These are phyloP conservation scores for Kwoniella bestiolae DNA, from an alignment of 768 basidiomycete genomes.

Conservation along the genomic window DNA sequence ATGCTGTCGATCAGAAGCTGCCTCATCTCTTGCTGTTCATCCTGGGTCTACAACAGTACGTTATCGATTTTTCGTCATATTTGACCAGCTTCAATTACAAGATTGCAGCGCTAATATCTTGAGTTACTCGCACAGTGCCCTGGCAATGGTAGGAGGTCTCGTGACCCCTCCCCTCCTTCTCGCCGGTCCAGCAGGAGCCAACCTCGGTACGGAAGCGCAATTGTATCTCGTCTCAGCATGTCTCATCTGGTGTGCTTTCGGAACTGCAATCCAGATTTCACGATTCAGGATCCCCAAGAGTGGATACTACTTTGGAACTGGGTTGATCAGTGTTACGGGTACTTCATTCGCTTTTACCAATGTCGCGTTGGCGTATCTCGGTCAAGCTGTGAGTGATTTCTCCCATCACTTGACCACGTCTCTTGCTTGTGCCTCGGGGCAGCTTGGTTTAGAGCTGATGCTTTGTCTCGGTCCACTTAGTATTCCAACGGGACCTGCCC, in stretches of 20 bases:
- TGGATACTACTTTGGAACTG: conserved; percentile 32
- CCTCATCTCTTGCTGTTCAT: conserved; percentile 35
- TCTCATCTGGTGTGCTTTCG: conserved; percentile 35
- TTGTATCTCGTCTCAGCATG: conserved; percentile 37
- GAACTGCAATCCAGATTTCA: conserved; percentile 37
- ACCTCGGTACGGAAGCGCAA: conserved; percentile 32
- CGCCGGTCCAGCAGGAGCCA: conserved; percentile 33
- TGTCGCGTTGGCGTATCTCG: conserved; percentile 29
- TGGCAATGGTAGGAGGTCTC: conserved; percentile 40
- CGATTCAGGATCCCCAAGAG: conserved; percentile 28
- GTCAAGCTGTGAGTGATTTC: conserved; percentile 13
- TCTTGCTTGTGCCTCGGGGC: no score
- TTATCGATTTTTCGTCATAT: no score
- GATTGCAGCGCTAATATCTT: not conserved
- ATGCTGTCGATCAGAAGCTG: conserved; percentile 33
- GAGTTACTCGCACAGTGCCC: conserved; percentile 21
- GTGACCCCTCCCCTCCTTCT: conserved; percentile 34
- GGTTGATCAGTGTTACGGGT: conserved; percentile 35
- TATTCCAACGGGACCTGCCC: conserved; percentile 38
- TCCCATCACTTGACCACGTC: no score
- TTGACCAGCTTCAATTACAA: no score
- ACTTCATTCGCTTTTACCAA: conserved; percentile 41
- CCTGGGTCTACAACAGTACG: conserved; percentile 37
- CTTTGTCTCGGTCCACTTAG: no score
- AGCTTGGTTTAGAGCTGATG: no score